A percentile compares a stretch with the other conserved stretches of the same genome.
Evolutionary conservation across 768 basidiomycete genomes (phyloP).

Genomic region (Boletus sp.): DNA sequence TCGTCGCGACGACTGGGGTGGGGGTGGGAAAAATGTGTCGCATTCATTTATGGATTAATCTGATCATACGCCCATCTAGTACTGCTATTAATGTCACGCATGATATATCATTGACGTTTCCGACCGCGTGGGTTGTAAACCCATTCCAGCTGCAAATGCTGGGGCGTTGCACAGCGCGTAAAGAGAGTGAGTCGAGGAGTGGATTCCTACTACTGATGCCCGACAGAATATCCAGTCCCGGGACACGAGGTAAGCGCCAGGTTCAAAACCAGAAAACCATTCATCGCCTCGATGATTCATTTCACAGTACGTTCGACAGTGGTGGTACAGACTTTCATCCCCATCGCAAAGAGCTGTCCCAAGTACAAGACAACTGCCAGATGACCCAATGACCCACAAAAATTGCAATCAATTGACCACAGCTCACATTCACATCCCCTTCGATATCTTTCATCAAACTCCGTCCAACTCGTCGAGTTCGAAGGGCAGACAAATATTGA

Average conservation of each 20-base stretch:
- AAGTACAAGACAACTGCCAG: not conserved
- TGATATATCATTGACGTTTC: not conserved
- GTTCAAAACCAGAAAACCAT: not conserved
- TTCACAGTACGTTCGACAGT: not conserved
- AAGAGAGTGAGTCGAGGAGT: not conserved
- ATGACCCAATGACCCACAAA: not conserved
- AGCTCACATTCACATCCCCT: not conserved
- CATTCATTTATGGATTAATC: constrained; percentile 25
- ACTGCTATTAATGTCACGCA: constrained; percentile 10
- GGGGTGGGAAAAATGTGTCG: not conserved
- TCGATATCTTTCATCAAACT: not conserved
- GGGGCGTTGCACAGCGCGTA: not conserved
- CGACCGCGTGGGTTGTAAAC: not conserved
- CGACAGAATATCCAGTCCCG: not conserved
- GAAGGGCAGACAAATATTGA: not conserved
- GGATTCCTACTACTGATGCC: not conserved
- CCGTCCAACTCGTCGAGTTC: not conserved
- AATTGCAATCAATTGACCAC: not conserved
- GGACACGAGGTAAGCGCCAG: not conserved
- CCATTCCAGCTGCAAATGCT: not conserved
- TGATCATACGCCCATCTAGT: constrained; percentile 24
- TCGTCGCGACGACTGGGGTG: not conserved
- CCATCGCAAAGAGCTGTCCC: not conserved
- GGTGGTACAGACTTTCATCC: not conserved
- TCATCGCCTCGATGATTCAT: not conserved